phyloP scores from a whole-genome alignment of 371 early-diverging fungal species.

The Fennellomyces sp. region DNA sequence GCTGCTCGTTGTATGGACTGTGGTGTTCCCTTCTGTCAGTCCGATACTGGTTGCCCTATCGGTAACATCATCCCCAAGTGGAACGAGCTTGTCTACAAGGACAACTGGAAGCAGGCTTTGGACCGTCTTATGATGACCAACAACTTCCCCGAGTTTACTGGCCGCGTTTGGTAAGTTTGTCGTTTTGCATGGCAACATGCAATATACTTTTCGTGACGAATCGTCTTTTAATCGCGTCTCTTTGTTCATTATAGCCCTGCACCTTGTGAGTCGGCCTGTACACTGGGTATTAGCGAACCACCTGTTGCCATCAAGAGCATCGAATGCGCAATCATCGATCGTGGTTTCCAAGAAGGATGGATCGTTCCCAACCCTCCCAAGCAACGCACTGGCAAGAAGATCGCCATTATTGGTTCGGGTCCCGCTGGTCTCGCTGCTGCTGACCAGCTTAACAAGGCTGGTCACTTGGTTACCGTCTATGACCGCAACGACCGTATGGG shows the following conservation, averaged over 20 bases:
- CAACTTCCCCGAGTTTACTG: slow-evolving; percentile 97
- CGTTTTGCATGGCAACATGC: slow-evolving; percentile 31
- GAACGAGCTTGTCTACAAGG: slow-evolving; percentile 94
- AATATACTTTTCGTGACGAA: no score
- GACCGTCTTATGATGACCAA: slow-evolving; percentile 94
- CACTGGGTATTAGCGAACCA: slow-evolving; percentile 85
- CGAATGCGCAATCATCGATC: slow-evolving; percentile 96
- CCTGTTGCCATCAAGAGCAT: slow-evolving; percentile 97
- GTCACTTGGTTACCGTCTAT: slow-evolving; percentile 92
- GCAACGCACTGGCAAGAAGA: slow-evolving; percentile 78
- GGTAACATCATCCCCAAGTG: slow-evolving; percentile 98
- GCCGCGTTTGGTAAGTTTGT: slow-evolving; percentile 30
- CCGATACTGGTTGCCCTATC: slow-evolving; percentile 95
- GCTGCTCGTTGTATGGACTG: slow-evolving; percentile 98
- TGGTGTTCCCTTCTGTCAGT: slow-evolving; percentile 97
- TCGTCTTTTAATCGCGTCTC: slow-evolving; percentile 7
- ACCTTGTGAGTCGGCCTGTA: slow-evolving; percentile 79
- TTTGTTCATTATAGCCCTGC: slow-evolving; percentile 79
- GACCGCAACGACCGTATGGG: slow-evolving; percentile 96
- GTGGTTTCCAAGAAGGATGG: slow-evolving; percentile 95
- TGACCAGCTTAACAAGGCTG: slow-evolving; percentile 96
- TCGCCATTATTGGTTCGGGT: slow-evolving; percentile 94
- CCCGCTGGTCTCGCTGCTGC: slow-evolving; percentile 97
- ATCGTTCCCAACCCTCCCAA: slow-evolving; percentile 83
- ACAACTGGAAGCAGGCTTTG: slow-evolving; percentile 94